A percentile compares a stretch with the other conserved stretches of the same genome.
These are phyloP conservation scores for Fusarium foetens DNA, from an alignment of 2,329 filamentous ascomycete genomes.

Conservation along the genomic window DNA sequence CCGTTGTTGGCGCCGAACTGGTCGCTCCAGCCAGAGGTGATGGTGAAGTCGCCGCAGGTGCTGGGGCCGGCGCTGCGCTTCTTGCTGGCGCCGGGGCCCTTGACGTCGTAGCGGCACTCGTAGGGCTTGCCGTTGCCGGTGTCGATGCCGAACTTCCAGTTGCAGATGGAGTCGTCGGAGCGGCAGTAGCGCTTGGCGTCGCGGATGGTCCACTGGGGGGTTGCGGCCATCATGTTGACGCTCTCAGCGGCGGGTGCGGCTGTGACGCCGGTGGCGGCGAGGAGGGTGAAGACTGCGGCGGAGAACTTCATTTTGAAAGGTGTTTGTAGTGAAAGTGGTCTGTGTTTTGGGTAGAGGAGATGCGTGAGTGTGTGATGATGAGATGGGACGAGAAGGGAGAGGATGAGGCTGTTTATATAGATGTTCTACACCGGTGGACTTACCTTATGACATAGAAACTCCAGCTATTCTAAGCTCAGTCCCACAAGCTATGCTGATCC, in stretches of 20 bases:
- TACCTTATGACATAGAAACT: neutral
- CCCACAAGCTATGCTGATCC: neutral
- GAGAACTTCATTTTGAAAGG: constrained; percentile 57
- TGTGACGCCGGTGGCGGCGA: constrained; percentile 51
- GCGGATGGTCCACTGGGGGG: constrained; percentile 56
- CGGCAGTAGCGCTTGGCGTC: constrained; percentile 55
- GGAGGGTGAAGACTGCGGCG: constrained; percentile 51
- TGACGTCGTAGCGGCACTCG: constrained; percentile 46
- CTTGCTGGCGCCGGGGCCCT: constrained; percentile 48
- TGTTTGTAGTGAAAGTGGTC: neutral
- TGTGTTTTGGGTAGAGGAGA: neutral
- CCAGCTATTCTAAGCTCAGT: neutral
- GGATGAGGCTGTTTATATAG: constrained; percentile 30
- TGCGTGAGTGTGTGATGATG: constrained; percentile 14
- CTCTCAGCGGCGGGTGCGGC: constrained; percentile 48
- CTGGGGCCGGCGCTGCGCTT: constrained; percentile 51
- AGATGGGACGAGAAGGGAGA: constrained; percentile 11
- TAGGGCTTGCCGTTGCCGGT: constrained; percentile 53
- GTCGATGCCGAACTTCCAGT: constrained; percentile 57
- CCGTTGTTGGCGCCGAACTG: constrained; percentile 63
- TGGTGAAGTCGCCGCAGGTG: constrained; percentile 60
- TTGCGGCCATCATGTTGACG: constrained; percentile 55
- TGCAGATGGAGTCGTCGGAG: constrained; percentile 52
- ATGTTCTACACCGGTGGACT: neutral
- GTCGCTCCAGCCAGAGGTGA: constrained; percentile 66